Evolutionary conservation across 2,329 filamentous ascomycete genomes (phyloP), one percentile per base, ranked within the genome.

Genomic region (Botryotinia calthae): DNA sequence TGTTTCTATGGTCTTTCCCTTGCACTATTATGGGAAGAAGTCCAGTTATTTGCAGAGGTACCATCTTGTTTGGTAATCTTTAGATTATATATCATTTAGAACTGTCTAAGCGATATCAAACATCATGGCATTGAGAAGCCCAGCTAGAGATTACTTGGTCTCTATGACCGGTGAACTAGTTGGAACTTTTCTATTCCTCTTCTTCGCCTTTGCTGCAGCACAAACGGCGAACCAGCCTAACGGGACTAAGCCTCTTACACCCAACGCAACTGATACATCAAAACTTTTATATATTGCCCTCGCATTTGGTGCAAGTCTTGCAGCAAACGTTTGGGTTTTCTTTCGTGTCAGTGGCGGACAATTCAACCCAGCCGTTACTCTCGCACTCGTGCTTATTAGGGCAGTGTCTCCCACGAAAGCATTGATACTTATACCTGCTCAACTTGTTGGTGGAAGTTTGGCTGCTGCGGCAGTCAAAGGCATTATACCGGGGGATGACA

Each of bases 261-360:
- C 62, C 20, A 70, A 66, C 48, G 34, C 56, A 1, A 74, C 79
- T 18, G 82, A 82, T 48, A n/a, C 77, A 79, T 12, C 75, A 25
- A 70, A 37, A 77, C 86, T 84, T 83, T 48, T 82, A 4, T 83
- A 80, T 73, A 72, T 72, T 58, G 54, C 74, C 4, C 64, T 78
- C 18, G 73, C 67, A 7, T 80, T 79, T 46, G 56, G 71, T 7
- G 40, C 85, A 20, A 84, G 86, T 2, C 78, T 89, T 28, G 82
- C 84, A 4, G 83, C 87, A 73, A 88, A 86, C 71, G 86, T 87
- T 22, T 88, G 86, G 86, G 83, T 87, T 42, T 89, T 88, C 77
- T 88, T 84, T 77, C 84, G 87, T 64, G 82, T 89, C 34, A 86
- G 84, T 4, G 81, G 81, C 28, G 81, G 81, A n/a, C 75, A 82